Conservation (phyloP, 768 basidiomycete species). For the Tulasnella sp. region DNA sequence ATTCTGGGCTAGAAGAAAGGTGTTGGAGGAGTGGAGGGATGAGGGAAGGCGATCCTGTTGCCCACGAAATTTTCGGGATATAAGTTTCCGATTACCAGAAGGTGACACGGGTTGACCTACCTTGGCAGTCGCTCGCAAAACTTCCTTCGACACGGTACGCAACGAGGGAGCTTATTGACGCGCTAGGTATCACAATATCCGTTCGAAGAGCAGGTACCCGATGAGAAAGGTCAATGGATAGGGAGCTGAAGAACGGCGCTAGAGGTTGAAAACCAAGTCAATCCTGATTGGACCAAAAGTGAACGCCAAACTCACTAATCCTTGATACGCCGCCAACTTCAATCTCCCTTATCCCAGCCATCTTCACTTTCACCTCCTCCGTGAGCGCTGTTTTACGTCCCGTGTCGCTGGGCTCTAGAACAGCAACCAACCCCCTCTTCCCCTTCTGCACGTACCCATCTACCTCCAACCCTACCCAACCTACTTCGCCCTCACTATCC, state of each 20-base stretch:
- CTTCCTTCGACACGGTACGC: conserved; percentile 50
- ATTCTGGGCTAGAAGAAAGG: conserved; percentile 9
- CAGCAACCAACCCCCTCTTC: conserved; percentile 42
- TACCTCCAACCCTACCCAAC: conserved; percentile 30
- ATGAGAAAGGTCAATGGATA: not conserved
- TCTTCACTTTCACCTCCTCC: conserved; percentile 57
- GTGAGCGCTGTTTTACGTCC: conserved; percentile 31
- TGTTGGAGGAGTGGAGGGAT: conserved; percentile 13
- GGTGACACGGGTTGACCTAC: conserved; percentile 23
- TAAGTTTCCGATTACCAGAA: not conserved
- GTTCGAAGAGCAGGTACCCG: conserved; percentile 32
- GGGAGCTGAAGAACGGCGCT: not conserved
- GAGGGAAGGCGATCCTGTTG: not conserved
- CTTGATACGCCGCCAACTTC: conserved; percentile 31
- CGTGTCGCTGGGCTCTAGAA: conserved; percentile 32
- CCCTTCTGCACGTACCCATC: conserved; percentile 24
- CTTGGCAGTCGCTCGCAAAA: conserved; percentile 28
- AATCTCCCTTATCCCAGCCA: conserved; percentile 38
- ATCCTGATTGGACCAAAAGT: conserved; percentile 17
- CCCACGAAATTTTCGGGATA: not conserved
- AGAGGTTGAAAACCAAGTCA: not conserved
- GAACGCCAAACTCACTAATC: conserved; percentile 40
- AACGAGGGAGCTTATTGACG: conserved; percentile 54
- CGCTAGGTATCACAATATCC: conserved; percentile 44
- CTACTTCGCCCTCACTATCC: not conserved